phyloP scores from a whole-genome alignment of 2,329 filamentous ascomycete genomes.

The Beauveria rudraprayagi region DNA sequence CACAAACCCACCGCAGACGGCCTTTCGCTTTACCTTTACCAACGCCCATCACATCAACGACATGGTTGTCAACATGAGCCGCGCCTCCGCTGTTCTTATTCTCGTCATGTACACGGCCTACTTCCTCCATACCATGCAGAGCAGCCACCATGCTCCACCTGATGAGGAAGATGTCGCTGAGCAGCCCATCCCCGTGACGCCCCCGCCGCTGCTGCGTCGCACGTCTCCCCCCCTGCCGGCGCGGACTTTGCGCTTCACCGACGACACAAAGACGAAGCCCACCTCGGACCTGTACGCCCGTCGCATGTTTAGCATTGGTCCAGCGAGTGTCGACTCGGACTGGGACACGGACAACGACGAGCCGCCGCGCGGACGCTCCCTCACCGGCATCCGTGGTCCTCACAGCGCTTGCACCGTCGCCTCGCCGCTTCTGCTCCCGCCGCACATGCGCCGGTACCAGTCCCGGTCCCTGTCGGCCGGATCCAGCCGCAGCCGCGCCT shows the following conservation, averaged over 20 bases:
- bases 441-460: constrained; percentile 14
- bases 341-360: not conserved
- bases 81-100: constrained; percentile 68
- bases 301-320: not conserved
- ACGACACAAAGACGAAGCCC: not conserved
- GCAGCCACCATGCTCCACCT: constrained; percentile 40
- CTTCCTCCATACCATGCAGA: constrained; percentile 67
- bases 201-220: not conserved
- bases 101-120: constrained; percentile 66
- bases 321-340: not conserved
- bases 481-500: constrained; percentile 19
- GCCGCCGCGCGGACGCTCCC: not conserved
- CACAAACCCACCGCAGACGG: constrained; percentile 22
- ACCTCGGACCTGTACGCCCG: not conserved
- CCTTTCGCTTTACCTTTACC: constrained; percentile 45
- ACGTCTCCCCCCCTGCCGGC: constrained; percentile 3
- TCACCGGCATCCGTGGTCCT: not conserved
- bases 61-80: constrained; percentile 63
- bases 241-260: constrained; percentile 18
- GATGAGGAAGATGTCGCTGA: constrained; percentile 56
- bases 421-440: constrained; percentile 12
- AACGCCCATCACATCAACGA: constrained; percentile 45
- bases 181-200: constrained; percentile 25
- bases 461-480: constrained; percentile 21
- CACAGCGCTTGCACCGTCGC: constrained; percentile 13